Evolutionary conservation across 139 green algal genomes (phyloP).

Genomic region (Chlamydomonas schloesseri): DNA sequence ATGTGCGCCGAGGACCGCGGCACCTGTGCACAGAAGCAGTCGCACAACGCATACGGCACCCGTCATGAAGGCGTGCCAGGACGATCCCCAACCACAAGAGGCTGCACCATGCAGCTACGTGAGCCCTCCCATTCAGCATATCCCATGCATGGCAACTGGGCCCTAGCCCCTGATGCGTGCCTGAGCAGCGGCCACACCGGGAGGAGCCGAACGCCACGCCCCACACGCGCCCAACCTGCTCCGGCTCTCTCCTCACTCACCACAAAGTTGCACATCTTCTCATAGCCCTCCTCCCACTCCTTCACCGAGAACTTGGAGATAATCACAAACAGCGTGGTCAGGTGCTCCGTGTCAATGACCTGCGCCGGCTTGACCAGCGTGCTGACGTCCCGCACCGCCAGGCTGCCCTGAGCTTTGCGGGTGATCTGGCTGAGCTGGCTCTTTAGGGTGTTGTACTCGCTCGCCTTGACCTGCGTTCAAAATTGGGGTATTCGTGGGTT

Average conservation of each 20-base stretch:
- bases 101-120: no score
- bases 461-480: conserved; percentile 70
- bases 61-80: no score
- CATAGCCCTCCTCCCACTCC: conserved; percentile 92
- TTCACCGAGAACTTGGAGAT: conserved; percentile 84
- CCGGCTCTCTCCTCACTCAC: conserved; percentile 55
- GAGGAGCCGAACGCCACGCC: no score
- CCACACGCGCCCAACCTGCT: no score
- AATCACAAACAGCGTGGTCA: conserved; percentile 93
- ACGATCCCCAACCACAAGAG: no score
- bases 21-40: conserved; percentile 64
- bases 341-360: conserved; percentile 92
- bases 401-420: conserved; percentile 88
- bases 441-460: conserved; percentile 91
- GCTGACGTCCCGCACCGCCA: conserved; percentile 83
- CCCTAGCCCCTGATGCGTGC: no score
- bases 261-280: conserved; percentile 91
- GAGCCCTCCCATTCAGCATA: no score
- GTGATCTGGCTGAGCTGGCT: conserved; percentile 74
- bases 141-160: no score
- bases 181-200: no score
- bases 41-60: no score
- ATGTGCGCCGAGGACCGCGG: conserved; percentile 80
- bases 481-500: not conserved
- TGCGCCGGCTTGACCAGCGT: conserved; percentile 74